A percentile compares a stretch with the other conserved stretches of the same genome.
Conservation (phyloP, 2,329 filamentous ascomycete species). For the Fusarium liriodendri region DNA sequence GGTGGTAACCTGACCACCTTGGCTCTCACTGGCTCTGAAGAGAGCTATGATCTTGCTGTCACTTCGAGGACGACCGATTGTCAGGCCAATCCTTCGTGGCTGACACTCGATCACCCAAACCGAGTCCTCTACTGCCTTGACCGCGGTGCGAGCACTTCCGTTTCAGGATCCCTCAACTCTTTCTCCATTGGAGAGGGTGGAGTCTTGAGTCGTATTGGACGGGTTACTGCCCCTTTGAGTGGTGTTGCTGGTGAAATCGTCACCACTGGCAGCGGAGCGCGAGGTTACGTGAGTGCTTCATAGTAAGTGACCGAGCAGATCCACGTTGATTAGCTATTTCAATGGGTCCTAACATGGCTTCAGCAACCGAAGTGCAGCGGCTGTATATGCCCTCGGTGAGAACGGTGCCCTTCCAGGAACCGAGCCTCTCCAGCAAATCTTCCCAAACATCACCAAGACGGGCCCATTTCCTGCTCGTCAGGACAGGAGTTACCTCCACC, state of each 20-base stretch:
- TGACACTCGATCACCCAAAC: conserved; percentile 26
- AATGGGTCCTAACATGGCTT: background rate
- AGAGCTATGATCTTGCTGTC: conserved; percentile 14
- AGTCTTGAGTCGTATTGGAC: conserved; percentile 15
- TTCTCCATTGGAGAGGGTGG: conserved; percentile 27
- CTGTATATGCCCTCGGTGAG: conserved; percentile 25
- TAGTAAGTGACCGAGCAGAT: conserved; percentile 26
- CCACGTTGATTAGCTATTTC: too few relatives aligned
- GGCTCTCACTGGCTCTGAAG: conserved; percentile 1
- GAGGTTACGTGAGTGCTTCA: conserved; percentile 35
- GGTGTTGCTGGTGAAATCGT: conserved; percentile 36
- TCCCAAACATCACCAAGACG: conserved; percentile 29
- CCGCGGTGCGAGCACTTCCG: conserved; percentile 13
- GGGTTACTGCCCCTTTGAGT: conserved; percentile 20
- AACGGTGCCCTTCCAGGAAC: conserved; percentile 30
- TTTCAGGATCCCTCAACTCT: conserved; percentile 37
- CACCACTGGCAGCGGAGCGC: conserved; percentile 17
- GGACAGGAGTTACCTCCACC: conserved; percentile 38
- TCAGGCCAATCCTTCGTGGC: conserved; percentile 30
- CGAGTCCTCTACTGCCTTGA: conserved; percentile 39
- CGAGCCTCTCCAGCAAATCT: conserved; percentile 28
- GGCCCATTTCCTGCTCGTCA: conserved; percentile 35
- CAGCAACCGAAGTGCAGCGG: conserved; percentile 28
- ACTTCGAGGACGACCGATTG: conserved; percentile 26
- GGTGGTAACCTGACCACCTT: conserved; percentile 37